Evolutionary conservation across 805 yeast species (phyloP).

Genomic region (Brettanomyces nanus): DNA sequence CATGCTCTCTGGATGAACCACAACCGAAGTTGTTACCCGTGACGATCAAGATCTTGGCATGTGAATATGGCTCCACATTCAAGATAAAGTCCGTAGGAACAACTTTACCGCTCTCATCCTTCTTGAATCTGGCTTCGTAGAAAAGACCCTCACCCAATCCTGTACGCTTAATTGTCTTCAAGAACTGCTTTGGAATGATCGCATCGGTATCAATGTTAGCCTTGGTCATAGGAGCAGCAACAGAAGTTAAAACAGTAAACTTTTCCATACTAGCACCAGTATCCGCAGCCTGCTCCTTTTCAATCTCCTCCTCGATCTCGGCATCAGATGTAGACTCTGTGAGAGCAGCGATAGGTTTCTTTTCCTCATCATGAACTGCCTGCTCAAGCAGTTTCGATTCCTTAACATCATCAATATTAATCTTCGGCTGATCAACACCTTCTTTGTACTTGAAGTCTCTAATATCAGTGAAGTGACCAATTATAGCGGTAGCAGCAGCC

Average conservation of each 20-base stretch:
- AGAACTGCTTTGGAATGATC: constrained; percentile 95
- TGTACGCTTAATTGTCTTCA: constrained; percentile 95
- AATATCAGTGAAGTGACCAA: constrained; percentile 85
- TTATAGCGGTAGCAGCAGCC: constrained; percentile 98
- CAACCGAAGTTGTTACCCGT: constrained; percentile 98
- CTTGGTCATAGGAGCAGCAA: constrained; percentile 90
- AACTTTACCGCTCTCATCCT: constrained; percentile 62
- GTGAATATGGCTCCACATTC: constrained; percentile 75
- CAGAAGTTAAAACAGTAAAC: constrained; percentile 68
- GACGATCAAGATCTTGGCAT: constrained; percentile 77
- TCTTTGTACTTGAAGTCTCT: constrained; percentile 65
- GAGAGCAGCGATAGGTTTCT: constrained; percentile 39
- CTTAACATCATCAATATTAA: constrained; percentile 36
- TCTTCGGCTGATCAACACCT: constrained; percentile 49
- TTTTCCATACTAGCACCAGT: constrained; percentile 53
- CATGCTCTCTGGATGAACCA: constrained; percentile 98
- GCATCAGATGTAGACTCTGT: constrained; percentile 30
- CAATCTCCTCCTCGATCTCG: constrained; percentile 37
- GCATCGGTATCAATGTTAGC: constrained; percentile 98
- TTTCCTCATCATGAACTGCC: constrained; percentile 64
- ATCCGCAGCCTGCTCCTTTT: constrained; percentile 16
- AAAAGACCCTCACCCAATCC: constrained; percentile 85
- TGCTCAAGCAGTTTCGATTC: constrained; percentile 50
- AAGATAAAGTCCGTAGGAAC: constrained; percentile 84
- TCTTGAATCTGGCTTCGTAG: constrained; percentile 78